Base-by-base conservation (phyloP, 1,284 basidiomycete genomes). In the Neolentinus lepideus region DNA sequence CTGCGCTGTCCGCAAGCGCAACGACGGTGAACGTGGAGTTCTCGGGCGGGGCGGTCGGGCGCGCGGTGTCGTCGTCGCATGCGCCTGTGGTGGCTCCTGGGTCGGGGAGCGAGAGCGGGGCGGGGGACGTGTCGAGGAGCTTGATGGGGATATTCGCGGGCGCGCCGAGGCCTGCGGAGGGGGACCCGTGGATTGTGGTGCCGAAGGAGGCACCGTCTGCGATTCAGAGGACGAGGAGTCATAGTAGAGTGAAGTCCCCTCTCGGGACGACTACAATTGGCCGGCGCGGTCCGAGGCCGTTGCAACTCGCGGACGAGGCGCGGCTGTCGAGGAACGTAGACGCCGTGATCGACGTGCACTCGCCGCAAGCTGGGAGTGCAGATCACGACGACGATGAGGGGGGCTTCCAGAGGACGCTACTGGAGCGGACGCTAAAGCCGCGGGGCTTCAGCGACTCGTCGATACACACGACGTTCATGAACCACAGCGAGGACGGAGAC, bases 11-110 rank as follows among this genome's bases (percentile, higher is more conserved):
- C 3, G 91, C 94, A 2, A 91, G 89, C 19, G 79, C 90, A 0
- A 94, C 90, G 31, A 93, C 91, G 0, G 92, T 97, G 62, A 94
- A 92, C 58, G 93, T 98, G 54, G 94, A 96, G 73, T 96, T 96
- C 70, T 90, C 86, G 3, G 87, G 88, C 1, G 72, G 81, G 1
- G 90, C 87, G 16, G 79, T 85, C 8, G 85, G 91, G 16, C 77
- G 87, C 56, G 83, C 90, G 0, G 80, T 86, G 26, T 70, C 73
- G 56, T 69, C 73, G 14, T 71, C 70, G 14, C 66, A 71, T 54
- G 67, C 16, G 55, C 60, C 38, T 60, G 64, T 31, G 65, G 22
- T 46, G 16, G 10, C 47, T 24, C 16, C 27, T 3, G 47, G 24
- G n/a, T 50, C 47, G 25, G 47, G 47, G 47, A 50, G 22, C 47